Conservation (phyloP, 495 filamentous ascomycete genomes). For the Trichoderma reesei region DNA sequence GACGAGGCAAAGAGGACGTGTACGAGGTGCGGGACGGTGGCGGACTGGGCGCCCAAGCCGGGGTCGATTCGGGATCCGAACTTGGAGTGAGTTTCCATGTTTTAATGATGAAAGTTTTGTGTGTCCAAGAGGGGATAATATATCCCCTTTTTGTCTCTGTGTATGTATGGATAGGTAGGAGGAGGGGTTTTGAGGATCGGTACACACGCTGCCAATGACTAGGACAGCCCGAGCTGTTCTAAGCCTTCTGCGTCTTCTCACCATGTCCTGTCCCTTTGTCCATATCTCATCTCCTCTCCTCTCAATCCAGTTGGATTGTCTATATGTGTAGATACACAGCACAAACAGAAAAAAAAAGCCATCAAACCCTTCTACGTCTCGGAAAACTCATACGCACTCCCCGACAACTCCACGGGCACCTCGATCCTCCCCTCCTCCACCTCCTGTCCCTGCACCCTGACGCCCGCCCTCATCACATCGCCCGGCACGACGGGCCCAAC, state of each 20-base stretch:
- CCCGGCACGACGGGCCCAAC: conserved; percentile 78
- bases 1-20: conserved; percentile 67
- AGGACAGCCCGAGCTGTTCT: too few relatives aligned
- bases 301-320: too few relatives aligned
- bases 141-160: too few relatives aligned
- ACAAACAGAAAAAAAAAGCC: background rate
- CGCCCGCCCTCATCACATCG: conserved; percentile 80
- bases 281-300: too few relatives aligned
- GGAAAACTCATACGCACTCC: conserved; percentile 42
- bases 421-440: conserved; percentile 79
- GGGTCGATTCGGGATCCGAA: conserved; percentile 45
- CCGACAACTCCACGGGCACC: conserved; percentile 65
- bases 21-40: conserved; percentile 65
- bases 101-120: too few relatives aligned
- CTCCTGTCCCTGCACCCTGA: conserved; percentile 73
- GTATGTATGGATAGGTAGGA: too few relatives aligned
- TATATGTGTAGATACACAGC: conserved; percentile 4
- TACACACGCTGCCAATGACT: too few relatives aligned
- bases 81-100: conserved; percentile 22
- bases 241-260: too few relatives aligned
- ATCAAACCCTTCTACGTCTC: conserved; percentile 43
- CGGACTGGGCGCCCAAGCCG: conserved; percentile 40
- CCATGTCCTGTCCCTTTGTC: too few relatives aligned
- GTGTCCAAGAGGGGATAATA: too few relatives aligned
- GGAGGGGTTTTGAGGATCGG: too few relatives aligned